Evolutionary conservation across 2,329 filamentous ascomycete genomes (phyloP), one percentile per base, ranked within the genome.

Genomic region (Decorospora gaudefroyi): DNA sequence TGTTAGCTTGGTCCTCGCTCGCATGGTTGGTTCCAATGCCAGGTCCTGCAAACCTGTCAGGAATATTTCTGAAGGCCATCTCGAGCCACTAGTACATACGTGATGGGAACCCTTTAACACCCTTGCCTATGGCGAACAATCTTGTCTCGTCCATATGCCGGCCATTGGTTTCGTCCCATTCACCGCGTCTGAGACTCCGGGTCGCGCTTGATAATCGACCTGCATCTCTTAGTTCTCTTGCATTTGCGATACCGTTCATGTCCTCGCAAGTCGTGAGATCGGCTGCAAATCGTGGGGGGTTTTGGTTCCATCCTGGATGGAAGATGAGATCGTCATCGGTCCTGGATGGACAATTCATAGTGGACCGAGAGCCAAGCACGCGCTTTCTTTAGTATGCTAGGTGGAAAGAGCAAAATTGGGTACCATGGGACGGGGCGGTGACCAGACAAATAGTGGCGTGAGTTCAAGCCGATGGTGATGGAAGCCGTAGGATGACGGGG

Each of bases 321-420:
- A 57, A 46, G 12, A 62, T 42, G 25, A 59, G 27, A 23, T 62
- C 55, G 4, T 65, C 59, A 38, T 65, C 57, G 18, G 47, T 64
- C 27, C 54, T 61, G 16, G 63, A 65, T 16, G 63, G 63, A 41
- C 62, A 65, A 27, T 65, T 67, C 63, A 67, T 67, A n/a, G 23
- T 50, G 42, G 7, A 17, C 32, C 25, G 25, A 25, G 17, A 28
- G 18, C 21, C 29, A 25, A 41, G 29, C 16, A 25, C 29, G 22
- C 21, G 18, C 22, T 38, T 29, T 29, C 9, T 19, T 10, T n/a
- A 19, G 6, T n/a, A n/a, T n/a, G n/a, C n/a, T n/a, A n/a, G n/a
- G n/a, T n/a, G n/a, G n/a, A n/a, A n/a, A n/a, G n/a, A n/a, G n/a
- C n/a, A n/a, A n/a, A n/a, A n/a, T n/a, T n/a, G n/a, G n/a, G n/a